These are phyloP conservation scores for Pythium biforme DNA, from an alignment of 352 stramenopile genomes.

Conservation along the genomic window DNA sequence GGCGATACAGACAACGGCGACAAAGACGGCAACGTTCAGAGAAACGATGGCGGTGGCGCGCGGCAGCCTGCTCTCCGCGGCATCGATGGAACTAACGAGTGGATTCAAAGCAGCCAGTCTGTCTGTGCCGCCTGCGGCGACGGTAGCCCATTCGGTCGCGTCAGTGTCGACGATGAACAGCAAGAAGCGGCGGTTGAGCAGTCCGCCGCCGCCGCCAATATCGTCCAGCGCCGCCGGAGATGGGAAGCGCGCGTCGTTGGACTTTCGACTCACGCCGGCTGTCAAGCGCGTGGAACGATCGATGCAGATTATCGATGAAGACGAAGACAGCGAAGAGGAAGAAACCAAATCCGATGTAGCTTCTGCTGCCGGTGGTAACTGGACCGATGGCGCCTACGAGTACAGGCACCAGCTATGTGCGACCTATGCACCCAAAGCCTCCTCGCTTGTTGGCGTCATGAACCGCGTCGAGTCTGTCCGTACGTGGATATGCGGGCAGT, in stretches of 20 bases:
- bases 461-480: conserved; percentile 16
- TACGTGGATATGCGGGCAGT: conserved; percentile 24
- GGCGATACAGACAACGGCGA: not conserved
- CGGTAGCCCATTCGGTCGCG: not conserved
- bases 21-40: conserved; percentile 12
- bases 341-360: conserved; percentile 8
- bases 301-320: conserved; percentile 17
- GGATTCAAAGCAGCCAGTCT: not conserved
- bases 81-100: not conserved
- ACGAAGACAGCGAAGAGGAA: conserved; percentile 19
- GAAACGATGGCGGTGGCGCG: conserved; percentile 16
- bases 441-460: not conserved
- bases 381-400: not conserved
- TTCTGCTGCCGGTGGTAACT: not conserved
- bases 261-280: conserved; percentile 10
- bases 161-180: conserved; percentile 9
- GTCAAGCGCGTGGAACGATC: not conserved
- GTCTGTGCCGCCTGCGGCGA: not conserved
- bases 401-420: not conserved
- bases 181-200: conserved; percentile 28
- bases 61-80: conserved; percentile 10
- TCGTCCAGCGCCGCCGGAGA: not conserved
- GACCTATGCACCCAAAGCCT: not conserved
- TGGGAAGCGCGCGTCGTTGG: conserved; percentile 3
- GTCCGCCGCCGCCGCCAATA: not conserved